Evolutionary conservation across 306 rosid species (phyloP), one percentile per base, ranked within the genome.

Genomic region (Mucuna pruriens): DNA sequence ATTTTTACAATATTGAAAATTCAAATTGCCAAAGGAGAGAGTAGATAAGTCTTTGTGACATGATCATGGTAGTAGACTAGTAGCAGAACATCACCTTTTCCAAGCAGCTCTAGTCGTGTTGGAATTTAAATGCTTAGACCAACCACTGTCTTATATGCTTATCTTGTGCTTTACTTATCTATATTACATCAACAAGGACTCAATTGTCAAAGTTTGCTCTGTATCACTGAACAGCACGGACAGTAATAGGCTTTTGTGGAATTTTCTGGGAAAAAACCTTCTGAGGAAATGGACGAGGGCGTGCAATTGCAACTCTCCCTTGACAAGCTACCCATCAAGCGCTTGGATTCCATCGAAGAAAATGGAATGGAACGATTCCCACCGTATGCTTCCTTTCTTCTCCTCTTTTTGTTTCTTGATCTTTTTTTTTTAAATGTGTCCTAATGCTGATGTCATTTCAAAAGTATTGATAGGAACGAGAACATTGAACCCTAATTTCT

Each of bases 301-400:
- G 60, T 89, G 64, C 81, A 85, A 34, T 42, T 95, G 74, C 86
- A 86, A 25, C 78, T 93, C 54, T 95, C 96, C 26, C 88, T 95
- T 10, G 99, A 95, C 86, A 95, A 90, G 90, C 97, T 95, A 29
- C 98, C 97, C 0, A 75, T 93, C 83, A 95, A 93, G 88, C 93
- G 99, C 66, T 83, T 95, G 82, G 99, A 93, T 9, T 78, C 91
- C 66, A 93, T 91, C 51, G 97, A 93, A 84, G 99, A 95, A 79
- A 90, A 88, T 33, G 98, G 98, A 74, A 11, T 80, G 7, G 99
- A 95, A 79, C 87, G 93, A 54, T 93, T 95, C 85, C 96, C 98
- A 46, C 49, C 82, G 94, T 95, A 91, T 44, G 89, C 7, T 71
- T 57, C 16, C 20, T 51, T 51, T 48, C 76, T 87, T 81, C 48